phyloP scores from a whole-genome alignment of 108 stramenopile species.

The Stephanodiscus minutulus region DNA sequence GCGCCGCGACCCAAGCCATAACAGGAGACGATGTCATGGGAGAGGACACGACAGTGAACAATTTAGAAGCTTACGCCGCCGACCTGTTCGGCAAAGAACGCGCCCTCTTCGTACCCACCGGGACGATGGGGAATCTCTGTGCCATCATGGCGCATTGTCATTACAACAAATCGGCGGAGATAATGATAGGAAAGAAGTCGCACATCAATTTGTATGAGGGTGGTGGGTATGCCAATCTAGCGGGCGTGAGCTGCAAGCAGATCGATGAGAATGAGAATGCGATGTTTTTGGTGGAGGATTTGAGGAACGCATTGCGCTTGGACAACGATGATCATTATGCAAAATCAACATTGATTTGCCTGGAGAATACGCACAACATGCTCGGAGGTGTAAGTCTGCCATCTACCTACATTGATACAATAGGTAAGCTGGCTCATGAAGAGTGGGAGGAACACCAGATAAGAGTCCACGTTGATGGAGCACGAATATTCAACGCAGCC shows the following conservation, averaged over 20 bases:
- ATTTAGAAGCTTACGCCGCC: constrained; percentile 85
- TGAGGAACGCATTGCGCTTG: constrained; percentile 61
- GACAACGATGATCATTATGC: constrained; percentile 94
- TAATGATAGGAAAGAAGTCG: constrained; percentile 71
- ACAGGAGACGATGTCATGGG: constrained; percentile 97
- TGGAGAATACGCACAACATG: constrained; percentile 98
- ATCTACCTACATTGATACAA: constrained; percentile 70
- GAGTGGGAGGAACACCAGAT: constrained; percentile 53
- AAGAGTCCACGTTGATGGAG: constrained; percentile 90
- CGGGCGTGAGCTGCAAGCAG: constrained; percentile 80
- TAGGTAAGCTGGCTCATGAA: constrained; percentile 68
- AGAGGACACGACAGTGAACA: constrained; percentile 93
- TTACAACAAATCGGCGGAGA: constrained; percentile 72
- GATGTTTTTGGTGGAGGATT: constrained; percentile 66
- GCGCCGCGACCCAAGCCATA: constrained; percentile 63
- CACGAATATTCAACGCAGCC: constrained; percentile 93
- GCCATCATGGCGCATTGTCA: constrained; percentile 89
- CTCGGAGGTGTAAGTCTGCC: constrained; percentile 92
- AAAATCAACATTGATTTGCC: constrained; percentile 77
- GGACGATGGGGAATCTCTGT: constrained; percentile 96
- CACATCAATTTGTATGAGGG: constrained; percentile 83
- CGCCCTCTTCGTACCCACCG: constrained; percentile 94
- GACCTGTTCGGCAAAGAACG: constrained; percentile 88
- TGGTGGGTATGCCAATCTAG: constrained; percentile 60
- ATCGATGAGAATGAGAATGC: constrained; percentile 71